Percentiles rank a stretch among this genome's conserved stretches.
Conservation (phyloP, 352 stramenopile genomes). For the Pythium aphanidermatum region DNA sequence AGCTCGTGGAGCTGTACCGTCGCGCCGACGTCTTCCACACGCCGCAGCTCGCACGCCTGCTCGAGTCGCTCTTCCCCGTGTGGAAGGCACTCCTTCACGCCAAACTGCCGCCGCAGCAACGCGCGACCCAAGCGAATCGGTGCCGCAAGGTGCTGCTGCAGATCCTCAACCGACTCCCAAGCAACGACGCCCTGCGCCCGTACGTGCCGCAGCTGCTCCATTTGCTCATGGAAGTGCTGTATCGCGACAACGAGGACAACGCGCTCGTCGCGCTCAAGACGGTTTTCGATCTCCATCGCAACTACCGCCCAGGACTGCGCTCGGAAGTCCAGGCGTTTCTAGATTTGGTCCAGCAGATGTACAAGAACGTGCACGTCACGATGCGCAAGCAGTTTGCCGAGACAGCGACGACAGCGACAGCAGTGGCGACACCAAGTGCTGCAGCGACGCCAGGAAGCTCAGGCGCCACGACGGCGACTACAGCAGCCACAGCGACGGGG, state of each 20-base stretch:
- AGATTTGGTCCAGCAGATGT: conserved; percentile 87
- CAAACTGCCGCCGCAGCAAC: conserved; percentile 68
- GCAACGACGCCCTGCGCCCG: conserved; percentile 92
- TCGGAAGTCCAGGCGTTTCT: conserved; percentile 89
- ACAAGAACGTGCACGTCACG: conserved; percentile 79
- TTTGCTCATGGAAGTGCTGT: conserved; percentile 91
- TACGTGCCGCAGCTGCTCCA: conserved; percentile 91
- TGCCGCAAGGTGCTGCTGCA: conserved; percentile 92
- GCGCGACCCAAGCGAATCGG: conserved; percentile 74
- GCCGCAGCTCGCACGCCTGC: conserved; percentile 85
- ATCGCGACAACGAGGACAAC: conserved; percentile 97
- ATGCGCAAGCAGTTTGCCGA: conserved; percentile 84
- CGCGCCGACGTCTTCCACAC: conserved; percentile 86
- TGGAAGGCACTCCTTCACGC: conserved; percentile 82
- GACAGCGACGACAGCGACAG: conserved; percentile 12
- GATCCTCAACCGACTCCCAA: conserved; percentile 92
- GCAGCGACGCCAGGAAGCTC: not conserved
- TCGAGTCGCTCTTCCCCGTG: conserved; percentile 89
- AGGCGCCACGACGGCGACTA: not conserved
- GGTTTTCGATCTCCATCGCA: conserved; percentile 97
- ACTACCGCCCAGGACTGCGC: conserved; percentile 88
- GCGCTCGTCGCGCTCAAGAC: conserved; percentile 92
- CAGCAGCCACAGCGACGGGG: not conserved
- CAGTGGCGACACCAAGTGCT: conserved; percentile 7
- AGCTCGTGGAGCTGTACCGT: conserved; percentile 84